Conservation (phyloP, 768 basidiomycete genomes). For the Pleurotus cornucopiae region DNA sequence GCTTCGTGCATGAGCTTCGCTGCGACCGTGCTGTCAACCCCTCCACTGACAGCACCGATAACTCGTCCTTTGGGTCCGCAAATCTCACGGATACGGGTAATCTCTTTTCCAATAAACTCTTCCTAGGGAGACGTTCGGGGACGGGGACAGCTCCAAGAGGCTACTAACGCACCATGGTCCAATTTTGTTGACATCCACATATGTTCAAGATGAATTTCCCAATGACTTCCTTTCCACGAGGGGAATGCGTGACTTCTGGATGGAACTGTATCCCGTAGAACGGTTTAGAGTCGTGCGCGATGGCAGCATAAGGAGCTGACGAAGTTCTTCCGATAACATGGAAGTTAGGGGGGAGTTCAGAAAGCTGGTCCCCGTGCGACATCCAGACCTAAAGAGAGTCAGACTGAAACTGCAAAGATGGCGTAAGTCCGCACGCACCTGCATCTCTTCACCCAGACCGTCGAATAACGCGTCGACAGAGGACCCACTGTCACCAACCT, state of each 20-base stretch:
- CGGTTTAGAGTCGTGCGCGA: slow-evolving; percentile 85
- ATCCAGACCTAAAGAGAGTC: slow-evolving; percentile 82
- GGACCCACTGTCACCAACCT: slow-evolving; percentile 45
- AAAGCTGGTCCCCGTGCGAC: slow-evolving; percentile 97
- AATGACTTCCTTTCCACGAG: slow-evolving; percentile 85
- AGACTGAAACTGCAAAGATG: slow-evolving; percentile 1
- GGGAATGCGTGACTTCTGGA: slow-evolving; percentile 95
- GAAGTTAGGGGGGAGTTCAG: slow-evolving; percentile 75
- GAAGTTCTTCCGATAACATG: slow-evolving; percentile 83
- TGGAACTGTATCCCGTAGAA: slow-evolving; percentile 99
- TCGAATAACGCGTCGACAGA: slow-evolving; percentile 77
- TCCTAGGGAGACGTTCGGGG: slow-evolving; percentile 46
- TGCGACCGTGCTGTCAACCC: slow-evolving; percentile 97
- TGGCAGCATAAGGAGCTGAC: slow-evolving; percentile 88
- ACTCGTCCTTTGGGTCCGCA: slow-evolving; percentile 94
- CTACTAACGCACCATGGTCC: slow-evolving; percentile 81
- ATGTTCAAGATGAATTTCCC: slow-evolving; percentile 79
- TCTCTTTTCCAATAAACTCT: slow-evolving; percentile 97
- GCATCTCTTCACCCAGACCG: slow-evolving; percentile 83
- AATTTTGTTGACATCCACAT: slow-evolving; percentile 75
- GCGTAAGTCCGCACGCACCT: slow-evolving; percentile 41
- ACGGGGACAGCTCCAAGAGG: slow-evolving; percentile 9
- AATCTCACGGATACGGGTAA: slow-evolving; percentile 87
- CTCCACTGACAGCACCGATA: slow-evolving; percentile 96
- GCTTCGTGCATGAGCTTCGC: slow-evolving; percentile 99